These are phyloP conservation scores for Corchorus capsularis DNA, from an alignment of 345 rosid species.

Conservation along the genomic window DNA sequence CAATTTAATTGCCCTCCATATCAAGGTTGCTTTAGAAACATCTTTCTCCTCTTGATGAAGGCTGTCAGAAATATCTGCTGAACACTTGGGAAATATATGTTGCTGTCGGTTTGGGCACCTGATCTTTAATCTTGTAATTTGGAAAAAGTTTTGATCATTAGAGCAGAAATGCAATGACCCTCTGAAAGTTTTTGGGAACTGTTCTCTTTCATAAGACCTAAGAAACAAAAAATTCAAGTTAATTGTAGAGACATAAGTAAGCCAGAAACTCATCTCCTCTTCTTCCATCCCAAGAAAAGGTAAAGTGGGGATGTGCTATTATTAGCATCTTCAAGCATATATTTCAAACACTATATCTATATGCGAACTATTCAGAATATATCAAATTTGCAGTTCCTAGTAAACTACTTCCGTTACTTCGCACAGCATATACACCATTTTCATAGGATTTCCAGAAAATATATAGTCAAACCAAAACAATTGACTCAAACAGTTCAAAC, in stretches of 20 bases:
- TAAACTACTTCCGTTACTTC: background rate
- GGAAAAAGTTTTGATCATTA: background rate
- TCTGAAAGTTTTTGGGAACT: background rate
- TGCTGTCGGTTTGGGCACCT: background rate
- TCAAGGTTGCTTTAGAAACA: slow-evolving; percentile 52
- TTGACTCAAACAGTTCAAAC: too few species aligned
- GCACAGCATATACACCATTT: background rate
- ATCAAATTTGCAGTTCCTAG: background rate
- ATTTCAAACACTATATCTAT: background rate
- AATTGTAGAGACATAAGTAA: background rate
- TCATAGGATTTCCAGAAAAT: background rate
- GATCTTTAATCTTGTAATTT: slow-evolving; percentile 1
- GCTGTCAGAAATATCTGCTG: background rate
- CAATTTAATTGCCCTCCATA: slow-evolving; percentile 91
- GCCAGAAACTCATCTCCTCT: background rate
- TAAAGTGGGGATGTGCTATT: background rate
- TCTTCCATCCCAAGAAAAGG: too few species aligned
- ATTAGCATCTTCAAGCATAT: background rate
- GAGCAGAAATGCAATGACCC: slow-evolving; percentile 8
- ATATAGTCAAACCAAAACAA: background rate
- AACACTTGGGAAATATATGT: background rate
- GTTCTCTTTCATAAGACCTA: slow-evolving; percentile 7
- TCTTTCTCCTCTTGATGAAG: slow-evolving; percentile 29
- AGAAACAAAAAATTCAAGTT: background rate
- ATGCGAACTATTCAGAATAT: background rate